Evolutionary conservation across 306 rosid genomes (phyloP), one percentile per base, ranked within the genome.

Genomic region (Prinsepia uniflora): DNA sequence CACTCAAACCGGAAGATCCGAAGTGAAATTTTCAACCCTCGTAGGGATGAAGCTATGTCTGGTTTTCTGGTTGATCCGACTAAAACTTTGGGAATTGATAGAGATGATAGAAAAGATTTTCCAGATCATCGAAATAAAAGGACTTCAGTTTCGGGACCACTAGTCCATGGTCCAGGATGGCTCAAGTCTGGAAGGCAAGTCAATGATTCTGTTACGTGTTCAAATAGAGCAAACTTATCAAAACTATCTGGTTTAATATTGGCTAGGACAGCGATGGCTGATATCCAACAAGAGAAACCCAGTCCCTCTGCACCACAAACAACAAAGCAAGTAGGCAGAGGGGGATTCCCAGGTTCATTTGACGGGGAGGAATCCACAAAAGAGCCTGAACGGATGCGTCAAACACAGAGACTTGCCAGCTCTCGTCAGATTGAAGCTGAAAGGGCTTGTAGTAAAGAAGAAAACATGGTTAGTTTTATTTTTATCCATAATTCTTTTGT

Each of bases 61-160:
- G 90, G 97, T 59, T 78, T 78, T 67, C 63, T 83, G 57, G 82
- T 58, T 65, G 83, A 65, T 52, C 94, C 88, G 20, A 75, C 76
- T 20, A 84, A 86, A 74, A 86, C 78, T 43, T 55, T 84, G 43
- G 84, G 75, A 43, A 78, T 77, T 8, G 67, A 34, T 46, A 78
- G 79, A 72, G 90, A 84, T 22, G 34, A 10, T 18, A 82, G 56
- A 57, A 75, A 60, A 46, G 81, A 84, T 73, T 81, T 81, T 53
- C 60, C 80, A 0, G 86, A 83, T 64, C 82, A 81, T 72, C 82
- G 69, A n/a, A 60, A 50, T 54, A 79, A 72, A 73, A 80, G 81
- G 79, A 75, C 81, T 80, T 87, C 91, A 59, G 83, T 78, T 66
- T 93, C 98, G 13, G 98, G 98, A 44, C 92, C 90, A 49, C 74